Evolutionary conservation across 768 basidiomycete genomes (phyloP).

Genomic region (Leccinum longicurvipes): DNA sequence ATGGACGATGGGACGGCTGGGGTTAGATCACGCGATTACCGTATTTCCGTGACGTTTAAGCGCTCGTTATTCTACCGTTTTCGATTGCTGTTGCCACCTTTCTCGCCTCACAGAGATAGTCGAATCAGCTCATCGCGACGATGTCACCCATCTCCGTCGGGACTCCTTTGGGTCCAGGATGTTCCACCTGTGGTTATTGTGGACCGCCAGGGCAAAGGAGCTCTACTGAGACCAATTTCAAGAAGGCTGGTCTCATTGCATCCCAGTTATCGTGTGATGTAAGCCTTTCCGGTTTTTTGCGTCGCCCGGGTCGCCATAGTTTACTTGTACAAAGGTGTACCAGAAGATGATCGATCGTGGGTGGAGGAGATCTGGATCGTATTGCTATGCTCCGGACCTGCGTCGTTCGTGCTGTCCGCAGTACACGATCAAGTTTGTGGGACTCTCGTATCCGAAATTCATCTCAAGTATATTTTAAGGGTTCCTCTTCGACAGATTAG

Average conservation of each 20-base stretch:
- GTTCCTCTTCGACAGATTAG: constrained; percentile 46
- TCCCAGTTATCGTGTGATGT: constrained; percentile 54
- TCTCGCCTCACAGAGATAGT: background rate
- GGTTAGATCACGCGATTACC: constrained; percentile 30
- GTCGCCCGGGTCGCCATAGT: background rate
- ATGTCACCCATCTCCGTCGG: constrained; percentile 30
- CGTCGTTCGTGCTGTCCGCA: constrained; percentile 85
- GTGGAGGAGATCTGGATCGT: constrained; percentile 80
- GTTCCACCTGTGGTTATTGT: constrained; percentile 67
- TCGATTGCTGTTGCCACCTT: no score
- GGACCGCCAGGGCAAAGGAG: constrained; percentile 50
- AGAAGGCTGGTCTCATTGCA: constrained; percentile 49
- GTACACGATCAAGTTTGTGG: constrained; percentile 82
- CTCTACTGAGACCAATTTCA: constrained; percentile 38
- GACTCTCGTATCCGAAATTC: constrained; percentile 4
- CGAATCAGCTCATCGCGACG: background rate
- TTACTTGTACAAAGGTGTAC: constrained; percentile 51
- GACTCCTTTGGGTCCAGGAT: constrained; percentile 22
- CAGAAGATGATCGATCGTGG: constrained; percentile 82
- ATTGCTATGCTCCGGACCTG: constrained; percentile 88
- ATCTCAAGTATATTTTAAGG: constrained; percentile 17
- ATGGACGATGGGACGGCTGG: constrained; percentile 92
- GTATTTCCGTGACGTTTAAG: background rate
- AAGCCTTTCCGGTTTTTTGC: constrained; percentile 1
- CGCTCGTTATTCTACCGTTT: no score